phyloP scores from a whole-genome alignment of 2,329 filamentous ascomycete genomes.

The Xylariaceae sp. region DNA sequence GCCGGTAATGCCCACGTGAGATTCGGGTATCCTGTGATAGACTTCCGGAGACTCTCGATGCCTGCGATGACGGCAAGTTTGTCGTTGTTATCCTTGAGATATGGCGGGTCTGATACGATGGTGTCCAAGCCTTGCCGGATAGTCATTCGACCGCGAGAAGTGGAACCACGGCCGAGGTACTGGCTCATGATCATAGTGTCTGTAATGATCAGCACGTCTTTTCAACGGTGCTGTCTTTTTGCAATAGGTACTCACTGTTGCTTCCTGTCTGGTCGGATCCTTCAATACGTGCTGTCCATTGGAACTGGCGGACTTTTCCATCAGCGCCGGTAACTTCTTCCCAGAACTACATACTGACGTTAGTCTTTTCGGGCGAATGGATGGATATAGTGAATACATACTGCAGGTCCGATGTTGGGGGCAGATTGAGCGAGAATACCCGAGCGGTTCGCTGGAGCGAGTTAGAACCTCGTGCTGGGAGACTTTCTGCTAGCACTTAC shows the following conservation, averaged over 20 bases:
- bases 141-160: constrained; percentile 65
- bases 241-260: constrained; percentile 39
- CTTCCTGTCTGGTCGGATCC: constrained; percentile 48
- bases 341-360: constrained; percentile 47
- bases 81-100: constrained; percentile 63
- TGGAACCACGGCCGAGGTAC: constrained; percentile 68
- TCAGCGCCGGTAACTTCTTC: constrained; percentile 63
- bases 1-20: constrained; percentile 64
- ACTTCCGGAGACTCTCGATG: constrained; percentile 63
- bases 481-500: constrained; percentile 34
- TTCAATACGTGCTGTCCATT: constrained; percentile 71
- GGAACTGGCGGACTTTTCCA: constrained; percentile 65
- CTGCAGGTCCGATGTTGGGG: constrained; percentile 67
- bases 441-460: constrained; percentile 39
- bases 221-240: too few species aligned
- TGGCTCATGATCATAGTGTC: constrained; percentile 59
- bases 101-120: constrained; percentile 63
- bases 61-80: constrained; percentile 65
- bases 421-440: constrained; percentile 69
- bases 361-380: background rate
- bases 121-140: constrained; percentile 64
- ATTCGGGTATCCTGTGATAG: constrained; percentile 58
- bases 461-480: constrained; percentile 15
- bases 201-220: constrained; percentile 34
- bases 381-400: constrained; percentile 31